Percentiles rank a stretch among this genome's conserved stretches.
Conservation (phyloP, 768 basidiomycete species). For the Rhodotorula diobovata region DNA sequence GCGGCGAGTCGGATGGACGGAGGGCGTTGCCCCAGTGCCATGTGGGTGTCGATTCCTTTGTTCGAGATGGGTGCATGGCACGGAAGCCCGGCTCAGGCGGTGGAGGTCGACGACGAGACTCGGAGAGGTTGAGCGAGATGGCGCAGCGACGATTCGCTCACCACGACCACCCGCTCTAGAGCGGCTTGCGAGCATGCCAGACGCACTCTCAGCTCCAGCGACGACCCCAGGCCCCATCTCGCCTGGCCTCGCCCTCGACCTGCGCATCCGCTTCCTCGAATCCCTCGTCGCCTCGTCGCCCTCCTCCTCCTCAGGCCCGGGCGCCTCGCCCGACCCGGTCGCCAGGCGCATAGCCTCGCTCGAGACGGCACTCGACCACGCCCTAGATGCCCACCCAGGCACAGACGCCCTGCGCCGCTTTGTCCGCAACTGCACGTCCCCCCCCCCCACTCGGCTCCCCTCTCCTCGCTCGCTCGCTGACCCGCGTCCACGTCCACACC, state of each 20-base stretch:
- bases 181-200: conserved; percentile 1
- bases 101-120: neutral
- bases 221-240: neutral
- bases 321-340: neutral
- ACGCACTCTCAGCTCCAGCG: neutral
- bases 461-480: neutral
- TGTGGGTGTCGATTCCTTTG: too few species aligned
- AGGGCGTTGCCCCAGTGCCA: too few species aligned
- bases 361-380: conserved; percentile 11
- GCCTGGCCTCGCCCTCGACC: conserved; percentile 29
- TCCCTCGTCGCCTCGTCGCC: conserved; percentile 21
- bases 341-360: conserved; percentile 16
- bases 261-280: conserved; percentile 41
- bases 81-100: too few species aligned
- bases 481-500: too few species aligned
- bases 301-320: neutral
- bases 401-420: conserved; percentile 39
- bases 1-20: too few species aligned
- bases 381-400: conserved; percentile 15
- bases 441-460: neutral
- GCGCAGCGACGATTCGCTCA: too few species aligned
- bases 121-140: too few species aligned
- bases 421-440: conserved; percentile 33
- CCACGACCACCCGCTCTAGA: neutral
- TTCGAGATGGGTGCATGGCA: too few species aligned